Conservation (phyloP, 2,329 filamentous ascomycete species). For the Fusarium setosum region DNA sequence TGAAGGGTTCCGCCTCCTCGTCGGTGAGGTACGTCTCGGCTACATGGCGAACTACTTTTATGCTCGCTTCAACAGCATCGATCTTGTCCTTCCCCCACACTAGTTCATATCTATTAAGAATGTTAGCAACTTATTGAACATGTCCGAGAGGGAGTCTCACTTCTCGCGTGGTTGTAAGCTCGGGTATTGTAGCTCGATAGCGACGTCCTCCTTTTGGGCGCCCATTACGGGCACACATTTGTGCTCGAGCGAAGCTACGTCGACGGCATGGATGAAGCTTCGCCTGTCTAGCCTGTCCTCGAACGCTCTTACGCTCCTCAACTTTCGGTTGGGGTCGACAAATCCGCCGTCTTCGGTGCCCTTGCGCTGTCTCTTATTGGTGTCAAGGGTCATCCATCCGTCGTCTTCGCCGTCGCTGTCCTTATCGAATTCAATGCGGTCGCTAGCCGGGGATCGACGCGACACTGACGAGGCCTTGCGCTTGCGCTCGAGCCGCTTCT, state of each 20-base stretch:
- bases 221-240: conserved; percentile 64
- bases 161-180: conserved; percentile 76
- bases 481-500: conserved; percentile 56
- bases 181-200: conserved; percentile 85
- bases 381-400: conserved; percentile 62
- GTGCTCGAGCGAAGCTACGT: conserved; percentile 63
- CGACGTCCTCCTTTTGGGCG: conserved; percentile 63
- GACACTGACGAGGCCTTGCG: conserved; percentile 56
- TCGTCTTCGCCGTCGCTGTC: conserved; percentile 64
- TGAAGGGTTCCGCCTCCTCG: conserved; percentile 74
- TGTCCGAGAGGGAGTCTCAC: conserved; percentile 53
- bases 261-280: conserved; percentile 67
- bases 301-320: conserved; percentile 60
- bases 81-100: conserved; percentile 84
- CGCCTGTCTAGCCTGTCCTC: conserved; percentile 55
- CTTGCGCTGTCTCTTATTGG: conserved; percentile 61
- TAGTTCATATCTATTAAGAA: conserved; percentile 63
- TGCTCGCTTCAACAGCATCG: conserved; percentile 80
- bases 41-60: conserved; percentile 75
- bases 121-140: conserved; percentile 26
- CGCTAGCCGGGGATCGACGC: conserved; percentile 59
- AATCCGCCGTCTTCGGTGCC: conserved; percentile 53
- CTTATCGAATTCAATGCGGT: conserved; percentile 62
- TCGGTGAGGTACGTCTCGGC: conserved; percentile 82
- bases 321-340: conserved; percentile 59